These are phyloP conservation scores for Ambrosia hybrid DNA, from an alignment of 140 eudicot genomes.

Conservation along the genomic window DNA sequence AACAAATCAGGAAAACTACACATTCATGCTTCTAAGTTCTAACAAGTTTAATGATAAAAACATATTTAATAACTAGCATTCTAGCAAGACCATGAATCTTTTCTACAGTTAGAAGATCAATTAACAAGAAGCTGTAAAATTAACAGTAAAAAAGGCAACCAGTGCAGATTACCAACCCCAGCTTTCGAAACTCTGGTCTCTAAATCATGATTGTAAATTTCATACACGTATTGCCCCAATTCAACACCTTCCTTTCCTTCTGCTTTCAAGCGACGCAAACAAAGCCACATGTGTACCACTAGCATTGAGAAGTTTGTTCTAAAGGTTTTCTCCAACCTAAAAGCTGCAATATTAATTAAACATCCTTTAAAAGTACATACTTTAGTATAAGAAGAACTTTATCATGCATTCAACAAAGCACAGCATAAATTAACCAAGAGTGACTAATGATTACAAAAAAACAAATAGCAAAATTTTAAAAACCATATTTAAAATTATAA, in stretches of 20 bases:
- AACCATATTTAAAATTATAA: background rate
- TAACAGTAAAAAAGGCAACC: constrained; percentile 4
- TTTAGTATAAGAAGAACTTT: background rate
- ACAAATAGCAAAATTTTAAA: background rate
- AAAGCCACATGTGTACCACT: constrained; percentile 93
- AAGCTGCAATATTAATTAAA: constrained; percentile 56
- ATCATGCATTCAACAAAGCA: constrained; percentile 8
- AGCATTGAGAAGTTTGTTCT: constrained; percentile 87
- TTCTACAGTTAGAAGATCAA: background rate
- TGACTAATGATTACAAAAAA: background rate
- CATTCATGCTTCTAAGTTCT: background rate
- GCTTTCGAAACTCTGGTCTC: constrained; percentile 82
- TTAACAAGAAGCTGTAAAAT: background rate
- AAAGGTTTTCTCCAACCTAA: constrained; percentile 87
- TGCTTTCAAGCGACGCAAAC: constrained; percentile 81
- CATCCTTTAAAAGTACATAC: constrained; percentile 11
- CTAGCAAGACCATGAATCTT: constrained; percentile 2
- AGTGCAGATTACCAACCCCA: constrained; percentile 61
- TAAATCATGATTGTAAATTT: constrained; percentile 83
- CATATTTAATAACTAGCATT: background rate
- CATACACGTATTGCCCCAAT: constrained; percentile 83
- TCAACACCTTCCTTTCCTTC: constrained; percentile 88
- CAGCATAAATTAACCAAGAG: constrained; percentile 4
- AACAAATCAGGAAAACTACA: background rate
- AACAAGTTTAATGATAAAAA: background rate